These are phyloP conservation scores for Rasamsonia emersonii DNA, from an alignment of 2,329 filamentous ascomycete genomes.

Conservation along the genomic window DNA sequence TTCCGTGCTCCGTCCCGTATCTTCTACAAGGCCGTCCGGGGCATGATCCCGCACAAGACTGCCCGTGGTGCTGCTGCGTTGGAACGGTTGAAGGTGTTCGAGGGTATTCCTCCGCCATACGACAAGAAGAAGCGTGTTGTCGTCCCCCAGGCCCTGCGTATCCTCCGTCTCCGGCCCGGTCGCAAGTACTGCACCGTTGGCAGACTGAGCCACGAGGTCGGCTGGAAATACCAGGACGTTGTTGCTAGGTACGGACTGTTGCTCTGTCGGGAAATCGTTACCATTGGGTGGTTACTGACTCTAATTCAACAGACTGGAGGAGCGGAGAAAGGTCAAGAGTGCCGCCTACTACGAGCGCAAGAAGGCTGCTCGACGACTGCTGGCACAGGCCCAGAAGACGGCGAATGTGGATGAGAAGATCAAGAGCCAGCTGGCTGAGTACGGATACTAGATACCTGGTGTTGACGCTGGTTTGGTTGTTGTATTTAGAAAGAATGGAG, in stretches of 20 bases:
- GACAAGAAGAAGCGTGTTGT: constrained; percentile 99
- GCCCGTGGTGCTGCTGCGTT: constrained; percentile 91
- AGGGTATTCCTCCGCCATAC: constrained; percentile 97
- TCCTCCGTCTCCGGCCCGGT: constrained; percentile 94
- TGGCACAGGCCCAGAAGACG: constrained; percentile 87
- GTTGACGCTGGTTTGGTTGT: constrained; percentile 29
- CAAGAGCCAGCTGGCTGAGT: constrained; percentile 76
- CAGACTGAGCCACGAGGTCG: constrained; percentile 95
- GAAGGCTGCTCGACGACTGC: constrained; percentile 88
- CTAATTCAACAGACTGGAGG: constrained; percentile 69
- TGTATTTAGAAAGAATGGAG: constrained; percentile 26
- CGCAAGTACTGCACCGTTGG: constrained; percentile 99
- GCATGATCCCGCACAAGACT: constrained; percentile 99
- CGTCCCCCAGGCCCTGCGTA: constrained; percentile 93
- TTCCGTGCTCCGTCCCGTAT: constrained; percentile 98
- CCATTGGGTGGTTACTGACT: constrained; percentile 11
- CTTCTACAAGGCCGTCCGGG: constrained; percentile 99
- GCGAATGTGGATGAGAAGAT: constrained; percentile 80
- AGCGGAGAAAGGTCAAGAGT: constrained; percentile 99
- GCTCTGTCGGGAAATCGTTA: constrained; percentile 4
- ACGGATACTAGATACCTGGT: constrained; percentile 67
- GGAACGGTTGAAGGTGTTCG: constrained; percentile 99
- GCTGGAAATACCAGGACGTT: constrained; percentile 99
- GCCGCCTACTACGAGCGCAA: constrained; percentile 99
- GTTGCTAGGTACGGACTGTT: constrained; percentile 70